Percentiles rank a stretch among this genome's conserved stretches.
phyloP scores from a whole-genome alignment of 2,329 filamentous ascomycete genomes.

The Fusarium citri region DNA sequence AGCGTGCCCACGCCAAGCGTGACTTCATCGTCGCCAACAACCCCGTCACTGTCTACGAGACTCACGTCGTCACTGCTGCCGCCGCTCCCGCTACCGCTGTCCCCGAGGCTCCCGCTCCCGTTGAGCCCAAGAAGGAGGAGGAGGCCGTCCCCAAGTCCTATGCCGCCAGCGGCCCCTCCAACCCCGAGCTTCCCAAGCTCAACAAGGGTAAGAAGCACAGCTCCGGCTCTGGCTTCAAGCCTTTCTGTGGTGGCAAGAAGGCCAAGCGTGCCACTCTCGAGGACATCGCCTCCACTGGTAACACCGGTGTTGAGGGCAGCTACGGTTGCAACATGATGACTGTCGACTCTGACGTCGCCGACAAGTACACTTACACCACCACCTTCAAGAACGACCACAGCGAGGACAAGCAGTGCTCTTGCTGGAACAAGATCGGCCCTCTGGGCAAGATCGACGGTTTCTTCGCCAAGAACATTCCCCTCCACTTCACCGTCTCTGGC shows the following conservation, averaged over 20 bases:
- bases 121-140: constrained; percentile 4
- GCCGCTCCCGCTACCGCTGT: constrained; percentile 6
- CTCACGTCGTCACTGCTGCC: constrained; percentile 22
- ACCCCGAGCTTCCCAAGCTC: neutral
- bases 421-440: constrained; percentile 66
- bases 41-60: constrained; percentile 46
- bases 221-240: constrained; percentile 41
- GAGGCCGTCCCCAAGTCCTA: constrained; percentile 14
- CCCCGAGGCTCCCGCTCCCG: constrained; percentile 5
- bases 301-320: constrained; percentile 55
- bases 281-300: constrained; percentile 62
- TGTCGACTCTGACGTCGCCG: constrained; percentile 51
- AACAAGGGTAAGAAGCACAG: constrained; percentile 23
- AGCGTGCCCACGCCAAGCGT: constrained; percentile 50
- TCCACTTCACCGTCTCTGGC: constrained; percentile 56
- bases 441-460: constrained; percentile 60
- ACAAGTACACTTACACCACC: constrained; percentile 59
- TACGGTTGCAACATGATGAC: constrained; percentile 67
- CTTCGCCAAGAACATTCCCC: constrained; percentile 57
- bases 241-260: constrained; percentile 53
- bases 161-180: neutral
- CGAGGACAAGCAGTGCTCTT: constrained; percentile 54
- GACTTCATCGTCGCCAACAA: constrained; percentile 53
- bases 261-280: constrained; percentile 60
- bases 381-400: constrained; percentile 55